Percentiles rank a stretch among this genome's conserved stretches.
Evolutionary conservation across 2,329 filamentous ascomycete genomes (phyloP).

Genomic region (Penicillium polonicum): DNA sequence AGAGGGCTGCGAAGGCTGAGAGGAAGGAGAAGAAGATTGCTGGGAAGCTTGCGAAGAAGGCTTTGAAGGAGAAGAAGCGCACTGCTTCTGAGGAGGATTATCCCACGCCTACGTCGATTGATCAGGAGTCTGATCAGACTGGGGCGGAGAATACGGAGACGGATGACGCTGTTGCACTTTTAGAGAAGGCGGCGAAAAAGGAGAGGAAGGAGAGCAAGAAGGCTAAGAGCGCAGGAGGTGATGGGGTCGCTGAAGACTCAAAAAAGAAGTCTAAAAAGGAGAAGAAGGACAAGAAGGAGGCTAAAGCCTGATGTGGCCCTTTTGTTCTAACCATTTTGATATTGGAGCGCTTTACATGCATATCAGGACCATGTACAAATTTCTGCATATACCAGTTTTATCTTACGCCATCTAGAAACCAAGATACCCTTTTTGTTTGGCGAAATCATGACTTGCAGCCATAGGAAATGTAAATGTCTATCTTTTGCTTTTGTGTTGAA

Average conservation of each 20-base stretch:
- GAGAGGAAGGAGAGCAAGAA: constrained; percentile 32
- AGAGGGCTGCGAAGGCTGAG: constrained; percentile 13
- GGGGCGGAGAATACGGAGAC: constrained; percentile 23
- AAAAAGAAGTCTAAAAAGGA: constrained; percentile 52
- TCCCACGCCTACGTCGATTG: constrained; percentile 34
- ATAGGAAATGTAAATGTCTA: background rate
- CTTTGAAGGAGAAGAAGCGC: constrained; percentile 21
- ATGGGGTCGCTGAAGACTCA: constrained; percentile 24
- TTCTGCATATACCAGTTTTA: constrained; percentile 18
- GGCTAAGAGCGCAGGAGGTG: constrained; percentile 11
- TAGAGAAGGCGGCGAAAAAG: constrained; percentile 22
- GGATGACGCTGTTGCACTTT: background rate
- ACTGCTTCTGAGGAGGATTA: constrained; percentile 29
- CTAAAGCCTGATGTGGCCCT: constrained; percentile 29
- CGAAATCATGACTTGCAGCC: constrained; percentile 9
- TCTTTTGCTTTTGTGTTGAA: constrained; percentile 12
- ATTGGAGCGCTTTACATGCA: constrained; percentile 5
- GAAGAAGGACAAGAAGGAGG: constrained; percentile 35
- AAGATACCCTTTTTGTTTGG: constrained; percentile 38
- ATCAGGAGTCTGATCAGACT: constrained; percentile 24
- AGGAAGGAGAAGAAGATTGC: constrained; percentile 27
- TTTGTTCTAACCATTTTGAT: constrained; percentile 31
- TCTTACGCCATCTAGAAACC: constrained; percentile 19
- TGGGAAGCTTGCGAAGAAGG: constrained; percentile 28
- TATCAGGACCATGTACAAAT: constrained; percentile 13